phyloP scores from a whole-genome alignment of 495 filamentous ascomycete species.

The Aspergillus bridgeri region DNA sequence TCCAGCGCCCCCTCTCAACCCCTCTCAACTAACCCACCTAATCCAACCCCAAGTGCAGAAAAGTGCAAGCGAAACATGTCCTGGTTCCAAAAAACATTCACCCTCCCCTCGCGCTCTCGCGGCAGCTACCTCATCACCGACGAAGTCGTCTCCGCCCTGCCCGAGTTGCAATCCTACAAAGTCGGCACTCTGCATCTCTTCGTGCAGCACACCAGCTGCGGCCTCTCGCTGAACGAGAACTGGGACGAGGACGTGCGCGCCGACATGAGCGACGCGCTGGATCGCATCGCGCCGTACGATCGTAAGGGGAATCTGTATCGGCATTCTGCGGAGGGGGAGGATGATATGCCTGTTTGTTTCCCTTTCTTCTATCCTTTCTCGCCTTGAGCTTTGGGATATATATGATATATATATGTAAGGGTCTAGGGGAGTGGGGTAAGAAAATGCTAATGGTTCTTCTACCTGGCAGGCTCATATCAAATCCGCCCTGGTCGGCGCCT shows the following conservation, averaged over 20 bases:
- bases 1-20: background rate
- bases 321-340: constrained; percentile 82
- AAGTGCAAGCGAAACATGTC: constrained; percentile 48
- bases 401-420: no score
- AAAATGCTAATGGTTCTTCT: constrained; percentile 3
- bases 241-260: constrained; percentile 77
- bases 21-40: background rate
- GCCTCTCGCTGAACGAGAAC: constrained; percentile 89
- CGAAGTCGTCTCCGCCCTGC: constrained; percentile 61
- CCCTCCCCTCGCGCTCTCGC: constrained; percentile 66
- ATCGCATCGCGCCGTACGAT: constrained; percentile 80
- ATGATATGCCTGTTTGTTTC: constrained; percentile 75
- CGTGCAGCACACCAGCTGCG: constrained; percentile 87
- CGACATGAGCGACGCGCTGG: constrained; percentile 93
- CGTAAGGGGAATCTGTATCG: constrained; percentile 72
- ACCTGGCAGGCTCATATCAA: constrained; percentile 77
- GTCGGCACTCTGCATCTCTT: constrained; percentile 85
- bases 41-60: background rate
- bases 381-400: background rate
- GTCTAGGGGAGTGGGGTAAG: background rate
- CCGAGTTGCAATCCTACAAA: constrained; percentile 75
- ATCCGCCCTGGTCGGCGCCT: constrained; percentile 80
- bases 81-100: constrained; percentile 79
- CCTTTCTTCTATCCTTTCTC: constrained; percentile 9
- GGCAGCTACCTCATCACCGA: constrained; percentile 90